phyloP scores from a whole-genome alignment of 2,329 filamentous ascomycete species.

The Thyridium curvatum region DNA sequence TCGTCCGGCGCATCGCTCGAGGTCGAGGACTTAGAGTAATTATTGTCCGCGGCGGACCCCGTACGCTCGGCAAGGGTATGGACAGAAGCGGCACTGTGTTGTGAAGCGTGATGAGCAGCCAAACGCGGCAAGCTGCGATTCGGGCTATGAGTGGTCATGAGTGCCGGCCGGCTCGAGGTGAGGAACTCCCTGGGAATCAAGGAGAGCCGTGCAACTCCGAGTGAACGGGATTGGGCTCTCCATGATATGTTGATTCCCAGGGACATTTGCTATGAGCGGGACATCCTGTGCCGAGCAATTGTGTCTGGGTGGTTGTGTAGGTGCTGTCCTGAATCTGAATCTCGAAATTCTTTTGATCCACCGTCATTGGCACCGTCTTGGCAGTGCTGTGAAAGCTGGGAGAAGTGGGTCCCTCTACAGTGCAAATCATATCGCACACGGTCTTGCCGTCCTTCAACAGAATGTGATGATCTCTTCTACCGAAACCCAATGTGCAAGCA shows the following conservation, averaged over 20 bases:
- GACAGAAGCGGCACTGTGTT: neutral
- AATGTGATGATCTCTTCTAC: too few relatives aligned
- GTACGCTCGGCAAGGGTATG: neutral
- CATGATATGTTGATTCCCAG: constrained; percentile 36
- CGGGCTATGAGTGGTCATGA: neutral
- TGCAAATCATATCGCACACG: neutral
- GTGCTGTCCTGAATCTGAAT: too few relatives aligned
- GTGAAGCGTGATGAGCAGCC: neutral
- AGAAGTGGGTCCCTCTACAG: constrained; percentile 1
- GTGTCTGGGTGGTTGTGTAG: too few relatives aligned
- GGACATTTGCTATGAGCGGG: constrained; percentile 36
- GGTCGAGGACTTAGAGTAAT: too few relatives aligned
- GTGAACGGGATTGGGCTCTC: constrained; percentile 30
- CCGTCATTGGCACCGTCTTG: too few relatives aligned
- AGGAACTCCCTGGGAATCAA: constrained; percentile 15
- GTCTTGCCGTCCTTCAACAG: too few relatives aligned
- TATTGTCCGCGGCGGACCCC: neutral
- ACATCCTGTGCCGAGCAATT: constrained; percentile 14
- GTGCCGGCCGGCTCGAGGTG: neutral
- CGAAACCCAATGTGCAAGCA: too few relatives aligned
- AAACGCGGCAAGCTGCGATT: neutral
- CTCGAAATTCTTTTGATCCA: too few relatives aligned
- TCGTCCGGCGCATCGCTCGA: neutral
- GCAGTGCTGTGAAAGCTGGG: too few relatives aligned
- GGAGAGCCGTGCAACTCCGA: constrained; percentile 14